Conservation (phyloP, 352 stramenopile species). For the Globisporangium rhizosaccharum region DNA sequence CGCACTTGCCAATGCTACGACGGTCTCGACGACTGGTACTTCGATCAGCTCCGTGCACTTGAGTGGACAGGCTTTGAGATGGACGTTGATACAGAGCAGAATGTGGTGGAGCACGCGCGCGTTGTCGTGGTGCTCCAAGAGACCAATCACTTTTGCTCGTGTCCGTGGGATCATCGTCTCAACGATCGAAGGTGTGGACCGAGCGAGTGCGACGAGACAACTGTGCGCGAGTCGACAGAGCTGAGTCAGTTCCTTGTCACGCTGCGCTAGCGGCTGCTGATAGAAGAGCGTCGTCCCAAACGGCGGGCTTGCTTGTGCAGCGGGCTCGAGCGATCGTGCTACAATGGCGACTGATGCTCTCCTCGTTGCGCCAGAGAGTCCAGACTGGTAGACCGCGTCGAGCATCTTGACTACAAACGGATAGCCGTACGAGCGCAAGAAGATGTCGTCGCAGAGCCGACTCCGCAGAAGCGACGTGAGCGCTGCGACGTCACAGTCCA, state of each 20-base stretch:
- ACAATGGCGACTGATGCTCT: neutral
- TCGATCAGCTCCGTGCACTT: conserved; percentile 14
- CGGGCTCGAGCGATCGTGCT: too few relatives aligned
- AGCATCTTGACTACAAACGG: conserved; percentile 12
- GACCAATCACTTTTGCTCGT: conserved; percentile 6
- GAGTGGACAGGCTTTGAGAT: conserved; percentile 10
- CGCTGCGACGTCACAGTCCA: conserved; percentile 12
- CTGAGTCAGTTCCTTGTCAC: conserved; percentile 12
- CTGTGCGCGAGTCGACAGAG: conserved; percentile 14
- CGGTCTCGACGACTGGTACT: neutral
- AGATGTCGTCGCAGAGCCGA: conserved; percentile 7
- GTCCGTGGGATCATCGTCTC: conserved; percentile 13
- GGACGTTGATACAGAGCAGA: conserved; percentile 7
- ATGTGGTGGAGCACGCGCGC: conserved; percentile 9
- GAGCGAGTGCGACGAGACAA: conserved; percentile 7
- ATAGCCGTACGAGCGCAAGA: conserved; percentile 11
- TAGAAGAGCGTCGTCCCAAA: conserved; percentile 12
- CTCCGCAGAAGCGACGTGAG: conserved; percentile 9
- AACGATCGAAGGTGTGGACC: conserved; percentile 1
- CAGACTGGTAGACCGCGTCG: conserved; percentile 4
- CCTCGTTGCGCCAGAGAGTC: neutral
- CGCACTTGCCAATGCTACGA: conserved; percentile 1
- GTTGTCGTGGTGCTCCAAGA: conserved; percentile 7
- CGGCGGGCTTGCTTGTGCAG: neutral
- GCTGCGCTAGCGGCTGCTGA: neutral